Base-by-base conservation (phyloP, 2,329 filamentous ascomycete genomes). In the Cladosporium sphaerospermum region DNA sequence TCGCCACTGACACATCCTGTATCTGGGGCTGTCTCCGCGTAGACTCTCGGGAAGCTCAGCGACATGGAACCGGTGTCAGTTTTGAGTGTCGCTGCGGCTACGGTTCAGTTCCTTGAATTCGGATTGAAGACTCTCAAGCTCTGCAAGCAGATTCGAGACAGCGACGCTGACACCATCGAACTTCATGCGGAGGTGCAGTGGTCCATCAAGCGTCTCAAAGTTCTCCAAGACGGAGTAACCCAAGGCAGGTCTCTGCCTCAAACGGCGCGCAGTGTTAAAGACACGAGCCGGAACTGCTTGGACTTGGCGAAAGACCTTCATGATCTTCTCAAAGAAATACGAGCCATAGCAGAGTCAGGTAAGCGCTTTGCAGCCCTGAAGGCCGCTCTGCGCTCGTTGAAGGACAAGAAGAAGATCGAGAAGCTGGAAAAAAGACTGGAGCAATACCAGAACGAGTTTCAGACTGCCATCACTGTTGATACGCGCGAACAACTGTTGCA, bases 71-170 rank as follows among this genome's bases (percentile, higher is more conserved):
- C 43, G 3, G 11, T 47, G 2, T 23, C 43, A 9, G 34, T 18
- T 11, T n/a, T 53, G 4, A 43, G 43, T 19, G 42, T 45, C 8
- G 50, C 43, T 1, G 28, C 50, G 14, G 50, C 50, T 11, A 18
- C 43, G 3, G 50, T 28, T 0, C 50, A 53, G 18, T 53, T 53
- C 11, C n/a, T 53, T 6, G 36, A 53, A 11, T 53, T 33, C 23
- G 37, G 41, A 1, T 2, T 47, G 13, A 42, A 53, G 28, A 47
- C 50, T 3, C 16, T 53, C 1, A n/a, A 14, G 13, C n/a, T 34
- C 5, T 53, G 43, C 28, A 53, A 53, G 34, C 31, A 53, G 11
- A 53, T 53, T 4, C 50, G 43, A 31, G 50, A 53, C 50, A 53
- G 50, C 23, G 6, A 31, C 4, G 14, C 16, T 5, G 34, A 28